Evolutionary conservation across 2,329 filamentous ascomycete genomes (phyloP), one percentile per base, ranked within the genome.

Genomic region (Acrocalymma vagum): DNA sequence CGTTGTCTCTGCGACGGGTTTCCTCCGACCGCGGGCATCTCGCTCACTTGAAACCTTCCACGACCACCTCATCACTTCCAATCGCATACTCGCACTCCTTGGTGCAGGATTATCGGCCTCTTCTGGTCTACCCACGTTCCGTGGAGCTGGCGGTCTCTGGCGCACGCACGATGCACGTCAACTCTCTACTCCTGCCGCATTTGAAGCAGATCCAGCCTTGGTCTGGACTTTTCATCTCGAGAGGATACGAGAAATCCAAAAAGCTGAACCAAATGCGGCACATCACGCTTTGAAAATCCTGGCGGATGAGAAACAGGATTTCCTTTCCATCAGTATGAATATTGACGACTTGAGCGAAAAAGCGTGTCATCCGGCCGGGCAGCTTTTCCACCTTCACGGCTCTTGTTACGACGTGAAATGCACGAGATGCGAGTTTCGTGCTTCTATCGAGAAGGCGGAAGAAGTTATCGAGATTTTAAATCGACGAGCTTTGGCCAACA

Each of bases 121-220:
- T 7, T 63, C 58, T n/a, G 55, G 56, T 14, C 38, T 64, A 3
- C 40, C 50, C 5, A 62, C 54, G 3, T 64, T 53, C 31, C 59
- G 56, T 10, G 55, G 49, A 6, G 30, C 38, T 14, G 46, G 48
- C 8, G 50, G 45, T 2, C 35, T 58, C 6, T 60, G 55, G 56
- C 24, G 44, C 5, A 55, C 38, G 6, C 48, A 51, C 22, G 45
- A 53, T 21, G 43, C 46, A 4, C 38, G 43, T 11, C 31, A 50
- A 10, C 48, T 58, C 5, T 37, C 51, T 9, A 52, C 46, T 14
- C 40, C 36, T 9, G 29, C 21, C 8, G 41, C 44, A 8, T 62
- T 61, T 31, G 17, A 40, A n/a, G 35, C 38, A 6, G 38, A 60
- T 27, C 56, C 56, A 6, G 43, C 34, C 11, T 29, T 53, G 9